phyloP scores from a whole-genome alignment of 2,329 filamentous ascomycete genomes.

The Alternaria ethzedia region DNA sequence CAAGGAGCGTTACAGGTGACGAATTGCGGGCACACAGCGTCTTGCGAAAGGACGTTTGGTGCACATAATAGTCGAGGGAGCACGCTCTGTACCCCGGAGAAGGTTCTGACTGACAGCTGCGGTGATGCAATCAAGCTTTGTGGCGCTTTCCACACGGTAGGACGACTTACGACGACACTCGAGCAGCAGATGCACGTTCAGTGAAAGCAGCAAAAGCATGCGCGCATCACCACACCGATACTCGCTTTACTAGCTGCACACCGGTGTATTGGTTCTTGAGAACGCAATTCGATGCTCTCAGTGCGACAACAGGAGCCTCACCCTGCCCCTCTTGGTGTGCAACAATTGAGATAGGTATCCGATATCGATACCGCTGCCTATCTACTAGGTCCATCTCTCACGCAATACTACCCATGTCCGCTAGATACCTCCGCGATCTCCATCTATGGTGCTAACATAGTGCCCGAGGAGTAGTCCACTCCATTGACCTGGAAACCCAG shows the following conservation, averaged over 20 bases:
- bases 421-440: background rate
- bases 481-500: constrained; percentile 12
- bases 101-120: constrained; percentile 29
- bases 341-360: constrained; percentile 8
- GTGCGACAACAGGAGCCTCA: constrained; percentile 4
- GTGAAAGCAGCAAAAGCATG: background rate
- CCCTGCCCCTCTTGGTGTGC: constrained; percentile 3
- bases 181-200: constrained; percentile 8
- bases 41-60: background rate
- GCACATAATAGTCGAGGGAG: background rate
- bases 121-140: constrained; percentile 42
- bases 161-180: constrained; percentile 10
- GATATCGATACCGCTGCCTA: background rate
- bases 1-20: constrained; percentile 16
- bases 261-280: background rate
- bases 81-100: background rate
- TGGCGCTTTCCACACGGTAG: constrained; percentile 35
- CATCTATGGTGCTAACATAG: constrained; percentile 6
- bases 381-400: background rate
- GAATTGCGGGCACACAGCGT: constrained; percentile 8
- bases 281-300: background rate
- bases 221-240: background rate
- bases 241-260: background rate
- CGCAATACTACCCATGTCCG: background rate
- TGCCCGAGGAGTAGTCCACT: constrained; percentile 4